Evolutionary conservation across 2,329 filamentous ascomycete genomes (phyloP).

Genomic region (Samsoniella hepiali): DNA sequence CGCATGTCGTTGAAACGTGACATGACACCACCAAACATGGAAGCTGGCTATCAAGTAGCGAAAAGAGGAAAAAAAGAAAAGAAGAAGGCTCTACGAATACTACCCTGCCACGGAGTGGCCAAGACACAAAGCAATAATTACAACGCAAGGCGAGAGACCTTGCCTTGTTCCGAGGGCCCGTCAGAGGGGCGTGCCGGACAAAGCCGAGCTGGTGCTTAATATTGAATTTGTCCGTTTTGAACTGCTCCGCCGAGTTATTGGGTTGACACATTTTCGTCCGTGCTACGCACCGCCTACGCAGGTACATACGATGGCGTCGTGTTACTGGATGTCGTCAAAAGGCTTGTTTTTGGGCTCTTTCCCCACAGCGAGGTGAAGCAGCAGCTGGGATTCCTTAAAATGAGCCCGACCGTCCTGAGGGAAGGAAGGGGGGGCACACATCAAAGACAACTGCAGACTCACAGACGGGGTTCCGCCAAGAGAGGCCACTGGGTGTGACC

Average conservation of each 20-base stretch:
- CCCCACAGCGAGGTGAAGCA: neutral
- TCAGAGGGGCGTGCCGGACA: neutral
- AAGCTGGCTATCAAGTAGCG: neutral
- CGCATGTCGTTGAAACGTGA: slow-evolving; percentile 7
- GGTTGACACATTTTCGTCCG: neutral
- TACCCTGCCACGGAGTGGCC: neutral
- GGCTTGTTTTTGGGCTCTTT: neutral
- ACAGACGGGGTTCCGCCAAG: neutral
- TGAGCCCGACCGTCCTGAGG: neutral
- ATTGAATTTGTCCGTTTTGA: neutral
- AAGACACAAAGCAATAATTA: neutral
- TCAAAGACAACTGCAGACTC: neutral
- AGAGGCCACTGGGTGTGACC: neutral
- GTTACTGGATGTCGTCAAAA: neutral
- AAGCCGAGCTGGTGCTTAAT: neutral
- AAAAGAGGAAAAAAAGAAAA: neutral
- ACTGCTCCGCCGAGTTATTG: neutral
- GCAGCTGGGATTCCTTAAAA: neutral
- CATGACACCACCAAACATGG: slow-evolving; percentile 2
- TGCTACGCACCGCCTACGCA: slow-evolving; percentile 6
- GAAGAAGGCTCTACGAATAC: neutral
- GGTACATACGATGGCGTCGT: neutral
- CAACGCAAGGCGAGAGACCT: neutral
- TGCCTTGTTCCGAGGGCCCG: neutral
- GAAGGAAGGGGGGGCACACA: neutral